Conservation (phyloP, 805 yeast genomes). For the Ogataea dorogensis region DNA sequence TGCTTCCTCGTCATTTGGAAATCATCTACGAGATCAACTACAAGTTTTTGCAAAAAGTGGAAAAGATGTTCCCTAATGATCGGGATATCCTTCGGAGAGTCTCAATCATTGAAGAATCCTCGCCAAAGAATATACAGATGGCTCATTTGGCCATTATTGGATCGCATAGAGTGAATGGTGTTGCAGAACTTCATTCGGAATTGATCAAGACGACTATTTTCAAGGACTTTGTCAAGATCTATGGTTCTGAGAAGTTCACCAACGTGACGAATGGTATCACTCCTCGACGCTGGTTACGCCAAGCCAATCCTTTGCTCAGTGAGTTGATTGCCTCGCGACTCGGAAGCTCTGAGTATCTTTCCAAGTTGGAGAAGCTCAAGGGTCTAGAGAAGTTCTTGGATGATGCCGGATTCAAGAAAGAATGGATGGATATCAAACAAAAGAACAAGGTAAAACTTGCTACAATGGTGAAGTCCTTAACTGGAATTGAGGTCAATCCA, state of each 20-base stretch:
- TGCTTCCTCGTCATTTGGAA: slow-evolving; percentile 89
- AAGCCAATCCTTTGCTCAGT: slow-evolving; percentile 83
- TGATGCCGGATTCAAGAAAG: slow-evolving; percentile 61
- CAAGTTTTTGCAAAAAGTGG: slow-evolving; percentile 74
- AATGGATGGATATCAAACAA: slow-evolving; percentile 72
- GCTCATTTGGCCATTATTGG: slow-evolving; percentile 90
- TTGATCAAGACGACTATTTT: slow-evolving; percentile 85
- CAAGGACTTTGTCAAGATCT: slow-evolving; percentile 82
- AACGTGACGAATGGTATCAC: slow-evolving; percentile 95
- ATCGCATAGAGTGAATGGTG: slow-evolving; percentile 92
- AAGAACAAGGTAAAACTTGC: slow-evolving; percentile 70
- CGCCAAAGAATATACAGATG: slow-evolving; percentile 85
- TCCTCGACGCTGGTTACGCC: slow-evolving; percentile 94
- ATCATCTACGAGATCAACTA: slow-evolving; percentile 84
- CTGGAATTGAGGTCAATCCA: slow-evolving; percentile 65
- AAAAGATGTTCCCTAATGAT: slow-evolving; percentile 72
- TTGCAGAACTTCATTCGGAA: slow-evolving; percentile 92
- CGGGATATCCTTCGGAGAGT: slow-evolving; percentile 63
- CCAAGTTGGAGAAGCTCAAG: slow-evolving; percentile 65
- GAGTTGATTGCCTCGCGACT: slow-evolving; percentile 69
- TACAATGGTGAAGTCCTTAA: slow-evolving; percentile 57
- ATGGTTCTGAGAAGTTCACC: slow-evolving; percentile 79
- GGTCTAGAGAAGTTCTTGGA: slow-evolving; percentile 63
- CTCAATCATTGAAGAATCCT: slow-evolving; percentile 80
- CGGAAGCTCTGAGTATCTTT: slow-evolving; percentile 67